Evolutionary conservation across 768 basidiomycete genomes (phyloP).

Genomic region (Tulasnella sp.): DNA sequence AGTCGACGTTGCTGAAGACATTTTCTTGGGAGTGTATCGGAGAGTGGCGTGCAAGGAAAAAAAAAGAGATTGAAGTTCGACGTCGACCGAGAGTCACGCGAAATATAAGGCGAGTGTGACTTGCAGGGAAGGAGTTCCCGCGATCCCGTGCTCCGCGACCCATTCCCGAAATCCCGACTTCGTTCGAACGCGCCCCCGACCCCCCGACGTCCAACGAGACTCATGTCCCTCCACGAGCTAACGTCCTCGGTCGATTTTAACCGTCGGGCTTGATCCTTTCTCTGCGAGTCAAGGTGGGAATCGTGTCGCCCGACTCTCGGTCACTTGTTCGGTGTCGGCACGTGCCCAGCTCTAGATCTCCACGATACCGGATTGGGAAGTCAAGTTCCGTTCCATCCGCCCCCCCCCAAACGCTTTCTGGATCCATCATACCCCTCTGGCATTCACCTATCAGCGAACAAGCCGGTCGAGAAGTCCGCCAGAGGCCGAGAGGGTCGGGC

Average conservation of each 20-base stretch:
- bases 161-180: neutral
- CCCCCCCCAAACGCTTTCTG: too few species aligned
- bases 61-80: neutral
- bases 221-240: neutral
- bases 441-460: too few species aligned
- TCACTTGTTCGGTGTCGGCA: too few species aligned
- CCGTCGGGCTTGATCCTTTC: neutral
- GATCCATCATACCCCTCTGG: too few species aligned
- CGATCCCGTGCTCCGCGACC: neutral
- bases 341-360: too few species aligned
- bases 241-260: neutral
- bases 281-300: neutral
- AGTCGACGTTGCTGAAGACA: constrained; percentile 1
- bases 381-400: too few species aligned
- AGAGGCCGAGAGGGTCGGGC: too few species aligned
- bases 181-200: neutral
- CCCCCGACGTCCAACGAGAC: neutral
- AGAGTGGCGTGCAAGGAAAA: neutral
- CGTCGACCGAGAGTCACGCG: neutral
- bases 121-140: neutral
- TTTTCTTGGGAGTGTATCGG: neutral
- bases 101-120: neutral
- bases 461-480: too few species aligned
- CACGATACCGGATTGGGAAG: too few species aligned
- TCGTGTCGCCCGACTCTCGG: too few species aligned